Base-by-base conservation (phyloP, 768 basidiomycete genomes). In the Clitopilus hobsonii region DNA sequence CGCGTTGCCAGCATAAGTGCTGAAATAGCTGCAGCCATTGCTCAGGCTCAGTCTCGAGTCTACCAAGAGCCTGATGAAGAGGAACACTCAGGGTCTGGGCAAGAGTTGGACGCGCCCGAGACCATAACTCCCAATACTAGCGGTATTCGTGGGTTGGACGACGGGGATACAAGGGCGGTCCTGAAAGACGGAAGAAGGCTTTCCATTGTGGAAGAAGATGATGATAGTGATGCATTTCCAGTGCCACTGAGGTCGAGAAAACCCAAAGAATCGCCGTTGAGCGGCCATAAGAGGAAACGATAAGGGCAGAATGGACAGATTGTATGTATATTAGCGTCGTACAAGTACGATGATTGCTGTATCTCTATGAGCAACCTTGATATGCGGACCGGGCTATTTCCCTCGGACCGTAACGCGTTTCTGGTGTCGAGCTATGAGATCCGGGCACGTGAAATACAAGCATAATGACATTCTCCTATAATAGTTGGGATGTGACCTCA, bases 11-110 rank as follows among this genome's bases (percentile, higher is more conserved):
- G 81, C 56, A 87, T 91, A 59, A 89, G 86, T 55, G 86, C 85
- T 5, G 89, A 88, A 65, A 86, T 91, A 57, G 89, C 88, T 7
- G 88, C 88, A 23, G 87, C 87, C 0, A 85, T 92, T 58, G 89
- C 86, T 3, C 84, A 89, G 60, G 85, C 85, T 2, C 85, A 85
- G 51, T 80, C 84, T 14, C 79, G 80, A 49, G 72, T 73, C n/a
- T 81, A 79, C 45, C 81, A 79, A 45, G 83, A 78, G 14, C 77
- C 79, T n/a, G 81, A 82, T 20, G 84, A 70, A 51, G 74, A 67
- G 20, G 76, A 76, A 59, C 78, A 67, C 61, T 79, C 72, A 11
- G 78, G 73, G 38, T 85, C 79, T 23, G 83, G 76, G 41, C 77
- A 76, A 55, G 83, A 82, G 65, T 71, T 77, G 53, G 73, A 71